Conservation (phyloP, 805 yeast genomes). For the Nakazawaea ernobii region DNA sequence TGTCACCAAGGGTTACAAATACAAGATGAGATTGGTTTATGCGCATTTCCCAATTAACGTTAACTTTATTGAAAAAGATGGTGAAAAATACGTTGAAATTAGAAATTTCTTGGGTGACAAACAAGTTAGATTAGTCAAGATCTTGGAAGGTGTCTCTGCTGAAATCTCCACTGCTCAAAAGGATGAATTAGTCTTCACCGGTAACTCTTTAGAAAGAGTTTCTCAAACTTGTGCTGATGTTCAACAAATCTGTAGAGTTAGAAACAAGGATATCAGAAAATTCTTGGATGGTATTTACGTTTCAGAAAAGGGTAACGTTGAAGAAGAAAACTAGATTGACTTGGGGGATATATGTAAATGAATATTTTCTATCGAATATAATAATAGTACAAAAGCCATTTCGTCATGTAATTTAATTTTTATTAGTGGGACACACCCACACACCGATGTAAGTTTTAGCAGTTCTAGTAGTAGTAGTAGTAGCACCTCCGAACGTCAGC, state of each 20-base stretch:
- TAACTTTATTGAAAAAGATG: conserved; percentile 72
- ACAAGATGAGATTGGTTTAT: conserved; percentile 95
- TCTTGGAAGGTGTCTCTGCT: conserved; percentile 76
- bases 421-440: not conserved
- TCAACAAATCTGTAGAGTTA: conserved; percentile 89
- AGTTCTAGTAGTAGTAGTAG: too few species aligned
- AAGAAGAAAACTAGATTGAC: conserved; percentile 37
- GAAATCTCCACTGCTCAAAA: conserved; percentile 72
- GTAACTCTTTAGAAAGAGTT: conserved; percentile 87
- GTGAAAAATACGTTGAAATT: conserved; percentile 69
- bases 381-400: not conserved
- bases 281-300: conserved; percentile 97
- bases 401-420: too few species aligned
- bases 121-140: conserved; percentile 75
- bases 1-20: conserved; percentile 93
- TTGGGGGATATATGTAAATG: not conserved
- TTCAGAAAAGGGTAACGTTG: conserved; percentile 79
- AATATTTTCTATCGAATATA: not conserved
- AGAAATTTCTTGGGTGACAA: conserved; percentile 96
- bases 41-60: conserved; percentile 99
- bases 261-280: conserved; percentile 98
- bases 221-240: conserved; percentile 93
- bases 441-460: too few species aligned
- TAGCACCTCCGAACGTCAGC: too few species aligned
- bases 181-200: conserved; percentile 81